phyloP scores from a whole-genome alignment of 257 asterid species.

The Dorcoceras hygrometricum region DNA sequence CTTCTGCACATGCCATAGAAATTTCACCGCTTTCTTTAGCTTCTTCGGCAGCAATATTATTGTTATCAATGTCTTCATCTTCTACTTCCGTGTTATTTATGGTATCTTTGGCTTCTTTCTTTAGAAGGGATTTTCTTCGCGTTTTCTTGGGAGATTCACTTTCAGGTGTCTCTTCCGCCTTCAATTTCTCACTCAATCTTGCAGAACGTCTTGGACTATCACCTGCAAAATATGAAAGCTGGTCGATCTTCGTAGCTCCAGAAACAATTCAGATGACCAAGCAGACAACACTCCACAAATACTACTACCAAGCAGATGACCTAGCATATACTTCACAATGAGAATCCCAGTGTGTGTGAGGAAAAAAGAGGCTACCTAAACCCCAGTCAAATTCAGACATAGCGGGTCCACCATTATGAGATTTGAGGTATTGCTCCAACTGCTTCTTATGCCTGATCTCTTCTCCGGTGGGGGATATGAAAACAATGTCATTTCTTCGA shows the following conservation, averaged over 20 bases:
- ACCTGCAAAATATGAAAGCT: constrained; percentile 29
- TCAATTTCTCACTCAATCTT: constrained; percentile 49
- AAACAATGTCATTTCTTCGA: constrained; percentile 39
- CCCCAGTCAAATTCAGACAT: constrained; percentile 55
- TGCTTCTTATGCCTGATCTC: constrained; percentile 62
- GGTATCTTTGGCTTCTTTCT: constrained; percentile 33
- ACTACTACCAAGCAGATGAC: not conserved
- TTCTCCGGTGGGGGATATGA: constrained; percentile 58
- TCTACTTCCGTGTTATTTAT: constrained; percentile 29
- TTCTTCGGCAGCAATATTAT: constrained; percentile 27
- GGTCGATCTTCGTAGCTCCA: constrained; percentile 9
- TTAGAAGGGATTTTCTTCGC: constrained; percentile 33
- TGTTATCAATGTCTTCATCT: constrained; percentile 30
- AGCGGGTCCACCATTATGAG: constrained; percentile 60
- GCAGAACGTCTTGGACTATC: constrained; percentile 66
- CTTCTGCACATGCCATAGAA: constrained; percentile 22
- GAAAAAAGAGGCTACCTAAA: constrained; percentile 32
- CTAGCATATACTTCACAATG: not conserved
- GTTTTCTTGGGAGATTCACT: constrained; percentile 46
- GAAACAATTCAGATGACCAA: not conserved
- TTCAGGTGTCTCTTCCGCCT: constrained; percentile 35
- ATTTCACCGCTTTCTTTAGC: constrained; percentile 18
- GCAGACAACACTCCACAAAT: not conserved
- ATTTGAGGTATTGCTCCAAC: constrained; percentile 59
- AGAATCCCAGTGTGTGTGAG: not conserved